Evolutionary conservation across 192 early-diverging fungal species (phyloP), one percentile per base, ranked within the genome.

Genomic region (Backusella psychrophila): DNA sequence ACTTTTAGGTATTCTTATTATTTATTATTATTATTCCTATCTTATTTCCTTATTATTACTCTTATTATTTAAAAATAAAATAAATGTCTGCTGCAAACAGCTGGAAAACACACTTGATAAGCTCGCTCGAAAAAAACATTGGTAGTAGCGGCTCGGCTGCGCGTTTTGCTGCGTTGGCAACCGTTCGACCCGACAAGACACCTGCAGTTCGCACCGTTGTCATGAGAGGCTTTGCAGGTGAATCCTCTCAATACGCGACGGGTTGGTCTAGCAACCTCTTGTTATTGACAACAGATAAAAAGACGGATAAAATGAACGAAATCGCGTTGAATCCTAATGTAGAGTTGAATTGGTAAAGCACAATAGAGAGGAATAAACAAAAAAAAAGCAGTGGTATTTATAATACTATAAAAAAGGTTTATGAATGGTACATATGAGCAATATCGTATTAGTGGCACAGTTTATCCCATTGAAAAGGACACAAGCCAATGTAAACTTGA

Each of bases 181-280:
- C 81, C 1, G 52, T 82, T 15, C 66, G 67, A 21, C 52, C 73
- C 4, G 63, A 70, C 52, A 52, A 72, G 4, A 71, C 53, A 3
- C 84, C 84, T n/a, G 79, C 79, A 6, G 78, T 78, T 26, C 75
- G 84, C 5, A 81, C 73, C 0, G 84, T 85, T 12, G 81, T 82
- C 3, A 83, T 82, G 42, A 79, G 84, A 23, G 78, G 78, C 7
- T 85, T 85, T 67, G 77, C 74, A 15, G 81, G 79, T 26, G 76
- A 85, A 53, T 66, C 75, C n/a, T 14, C 21, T 12, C 15, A n/a
- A 6, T 31, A 76, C 35, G 72, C 77, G 0, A 67, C 76, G 8
- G 76, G 79, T 0, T 81, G 82, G 82, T 67, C 68, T 17, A 80
- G 78, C 19, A 71, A 78, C 21, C 59, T 83, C 14, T 59, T 82